Evolutionary conservation across 1,139 yeast genomes (phyloP), one percentile per base, ranked within the genome.

Genomic region (Kluyveromyces sp.): DNA sequence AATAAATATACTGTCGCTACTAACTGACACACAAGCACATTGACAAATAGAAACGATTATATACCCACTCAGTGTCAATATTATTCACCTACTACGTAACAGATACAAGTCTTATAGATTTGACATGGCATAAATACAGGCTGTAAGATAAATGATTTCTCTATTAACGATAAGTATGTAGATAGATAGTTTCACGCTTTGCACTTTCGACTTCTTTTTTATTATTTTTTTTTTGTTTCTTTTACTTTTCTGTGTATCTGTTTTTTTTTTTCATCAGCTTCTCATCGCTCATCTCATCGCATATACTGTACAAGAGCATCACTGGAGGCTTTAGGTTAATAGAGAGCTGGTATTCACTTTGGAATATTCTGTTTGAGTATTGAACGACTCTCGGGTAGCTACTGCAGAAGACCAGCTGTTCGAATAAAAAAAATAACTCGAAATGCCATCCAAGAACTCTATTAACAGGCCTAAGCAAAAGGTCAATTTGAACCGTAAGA

Each of bases 391-490:
- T 15, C 21, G 21, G 2, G 21, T 15, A 15, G 21, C 21, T 15
- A 15, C 21, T 15, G 21, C 21, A 15, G 21, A 15, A 15, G 2
- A 15, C 21, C 21, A 15, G 21, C 21, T 15, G 21, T 15, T 15
- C 21, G 21, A 15, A 15, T 15, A 15, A 15, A 15, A 15, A 33
- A 21, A 15, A 27, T 6, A 37, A 37, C 4, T 10, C 37, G 49
- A 30, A 39, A 85, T 85, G 95, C 90, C 94, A 38, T 81, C 89
- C 28, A 82, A 77, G 68, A 84, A 85, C 72, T 76, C 88, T 45
- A 74, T 86, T 55, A 87, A 87, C 66, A 85, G 81, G 66, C 95
- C 94, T 46, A 84, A 83, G 66, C 78, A 77, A 56, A 77, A 78
- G 55, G 70, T 78, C 39, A 71, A 69, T 53, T 72, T 80, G 48